phyloP scores from a whole-genome alignment of 202 grass and related monocot species.

The Cymbopogon flexuosus region DNA sequence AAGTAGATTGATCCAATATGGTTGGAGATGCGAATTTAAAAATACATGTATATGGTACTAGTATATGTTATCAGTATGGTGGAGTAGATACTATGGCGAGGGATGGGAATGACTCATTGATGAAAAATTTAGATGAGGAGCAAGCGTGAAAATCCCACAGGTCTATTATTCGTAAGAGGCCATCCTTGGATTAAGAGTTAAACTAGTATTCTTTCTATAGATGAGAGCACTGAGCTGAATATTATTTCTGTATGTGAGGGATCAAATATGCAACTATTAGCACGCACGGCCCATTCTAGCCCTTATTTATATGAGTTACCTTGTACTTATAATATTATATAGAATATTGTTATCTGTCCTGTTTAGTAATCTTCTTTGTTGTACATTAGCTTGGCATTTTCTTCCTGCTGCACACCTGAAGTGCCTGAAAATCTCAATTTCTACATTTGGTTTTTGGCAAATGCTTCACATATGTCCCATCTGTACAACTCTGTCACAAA shows the following conservation, averaged over 20 bases:
- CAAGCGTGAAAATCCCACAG: not conserved
- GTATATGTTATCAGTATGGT: not conserved
- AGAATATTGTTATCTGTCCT: not conserved
- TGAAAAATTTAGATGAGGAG: not conserved
- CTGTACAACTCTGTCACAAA: not conserved
- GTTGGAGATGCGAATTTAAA: not conserved
- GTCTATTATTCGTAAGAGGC: not conserved
- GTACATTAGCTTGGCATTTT: not conserved
- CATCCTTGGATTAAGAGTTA: conserved; percentile 1
- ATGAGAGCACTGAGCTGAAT: conserved; percentile 3
- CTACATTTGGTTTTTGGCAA: not conserved
- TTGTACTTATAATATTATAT: not conserved
- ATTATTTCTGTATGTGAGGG: not conserved
- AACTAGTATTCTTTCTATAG: not conserved
- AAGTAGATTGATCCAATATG: conserved; percentile 19
- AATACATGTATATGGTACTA: not conserved
- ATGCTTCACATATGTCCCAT: not conserved
- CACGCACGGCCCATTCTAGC: not conserved
- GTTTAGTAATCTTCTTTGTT: not conserved
- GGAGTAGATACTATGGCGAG: not conserved
- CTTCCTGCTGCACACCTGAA: not conserved
- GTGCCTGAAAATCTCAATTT: not conserved
- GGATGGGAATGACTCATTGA: conserved; percentile 7
- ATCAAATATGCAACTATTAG: not conserved
- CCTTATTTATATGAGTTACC: not conserved